These are phyloP conservation scores for Asterella californica DNA, from an alignment of 225 moss, liverwort and hornwort genomes.

Conservation along the genomic window DNA sequence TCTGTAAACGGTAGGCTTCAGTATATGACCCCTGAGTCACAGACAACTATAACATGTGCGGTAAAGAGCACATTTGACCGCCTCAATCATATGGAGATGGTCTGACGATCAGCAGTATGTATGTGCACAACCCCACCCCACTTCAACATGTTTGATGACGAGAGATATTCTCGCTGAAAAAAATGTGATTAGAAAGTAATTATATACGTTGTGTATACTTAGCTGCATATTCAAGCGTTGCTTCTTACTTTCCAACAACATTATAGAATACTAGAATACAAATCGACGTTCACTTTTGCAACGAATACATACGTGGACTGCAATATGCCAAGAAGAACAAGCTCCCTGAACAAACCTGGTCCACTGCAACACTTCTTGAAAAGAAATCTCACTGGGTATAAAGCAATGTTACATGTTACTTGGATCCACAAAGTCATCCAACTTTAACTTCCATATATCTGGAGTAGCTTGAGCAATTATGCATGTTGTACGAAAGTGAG, in stretches of 20 bases:
- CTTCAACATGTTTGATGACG: no score
- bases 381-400: neutral
- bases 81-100: neutral
- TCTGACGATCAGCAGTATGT: neutral
- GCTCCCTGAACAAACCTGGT: neutral
- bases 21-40: neutral
- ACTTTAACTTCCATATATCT: neutral
- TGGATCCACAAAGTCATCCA: no score
- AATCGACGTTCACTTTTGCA: neutral
- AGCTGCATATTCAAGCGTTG: no score
- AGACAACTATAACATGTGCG: neutral
- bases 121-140: no score
- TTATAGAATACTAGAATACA: no score
- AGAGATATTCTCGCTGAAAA: no score
- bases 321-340: neutral
- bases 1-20: slow-evolving; percentile 43
- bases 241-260: no score
- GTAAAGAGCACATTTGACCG: neutral
- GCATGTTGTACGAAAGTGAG: slow-evolving; percentile 1
- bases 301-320: no score
- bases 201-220: no score
- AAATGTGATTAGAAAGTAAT: no score
- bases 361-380: neutral
- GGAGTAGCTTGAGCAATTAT: neutral
- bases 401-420: no score